Evolutionary conservation across 345 rosid species (phyloP).

Genomic region (Aurinia saxatilis): DNA sequence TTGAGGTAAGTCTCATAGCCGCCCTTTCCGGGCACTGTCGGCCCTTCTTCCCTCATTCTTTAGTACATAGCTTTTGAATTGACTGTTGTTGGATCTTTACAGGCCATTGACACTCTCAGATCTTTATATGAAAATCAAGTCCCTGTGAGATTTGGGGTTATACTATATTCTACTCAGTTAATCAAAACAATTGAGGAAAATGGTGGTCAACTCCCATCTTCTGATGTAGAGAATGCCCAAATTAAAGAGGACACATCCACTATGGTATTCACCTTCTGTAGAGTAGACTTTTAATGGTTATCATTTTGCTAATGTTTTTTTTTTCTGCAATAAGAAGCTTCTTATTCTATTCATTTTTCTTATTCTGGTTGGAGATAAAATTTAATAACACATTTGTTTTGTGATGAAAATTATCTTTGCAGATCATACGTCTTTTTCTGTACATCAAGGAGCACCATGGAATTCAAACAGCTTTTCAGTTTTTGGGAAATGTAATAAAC

Average conservation of each 20-base stretch:
- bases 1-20: conserved; percentile 57
- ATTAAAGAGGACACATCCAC: conserved; percentile 68
- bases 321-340: background rate
- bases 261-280: conserved; percentile 51
- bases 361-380: background rate
- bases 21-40: background rate
- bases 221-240: conserved; percentile 34
- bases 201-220: conserved; percentile 43
- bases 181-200: conserved; percentile 52
- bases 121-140: conserved; percentile 71
- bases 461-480: conserved; percentile 71
- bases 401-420: conserved; percentile 32
- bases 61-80: conserved; percentile 7
- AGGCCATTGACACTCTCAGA: conserved; percentile 69
- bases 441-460: conserved; percentile 84
- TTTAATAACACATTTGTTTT: background rate
- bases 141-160: conserved; percentile 90
- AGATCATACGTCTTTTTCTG: conserved; percentile 82
- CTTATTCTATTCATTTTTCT: background rate
- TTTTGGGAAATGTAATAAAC: conserved; percentile 68
- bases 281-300: conserved; percentile 3
- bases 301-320: background rate
- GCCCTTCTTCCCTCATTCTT: conserved; percentile 5
- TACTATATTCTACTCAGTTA: conserved; percentile 65
- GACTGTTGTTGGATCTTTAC: conserved; percentile 34